Conservation (phyloP, 345 rosid species). For the Salix dunnii region DNA sequence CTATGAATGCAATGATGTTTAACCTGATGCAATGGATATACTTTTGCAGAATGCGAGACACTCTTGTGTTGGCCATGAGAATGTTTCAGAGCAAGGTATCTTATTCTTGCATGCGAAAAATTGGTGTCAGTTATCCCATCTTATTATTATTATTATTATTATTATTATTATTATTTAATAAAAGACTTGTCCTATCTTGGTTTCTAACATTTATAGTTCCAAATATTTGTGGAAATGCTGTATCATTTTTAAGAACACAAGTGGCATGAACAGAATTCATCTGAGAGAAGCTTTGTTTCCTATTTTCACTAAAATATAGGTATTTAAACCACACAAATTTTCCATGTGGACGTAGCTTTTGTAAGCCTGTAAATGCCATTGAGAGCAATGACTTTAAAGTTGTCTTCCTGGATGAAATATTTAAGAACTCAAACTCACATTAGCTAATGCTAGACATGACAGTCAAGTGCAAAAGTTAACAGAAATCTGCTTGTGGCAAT, state of each 20-base stretch:
- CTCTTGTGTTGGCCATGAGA: constrained; percentile 28
- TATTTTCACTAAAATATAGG: neutral
- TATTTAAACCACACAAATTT: neutral
- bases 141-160: neutral
- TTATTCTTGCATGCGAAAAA: neutral
- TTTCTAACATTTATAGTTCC: neutral
- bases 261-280: neutral
- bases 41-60: constrained; percentile 24
- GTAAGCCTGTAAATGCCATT: neutral
- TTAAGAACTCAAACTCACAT: neutral
- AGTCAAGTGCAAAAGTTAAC: neutral
- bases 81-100: constrained; percentile 30
- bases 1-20: neutral
- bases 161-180: neutral
- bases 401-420: neutral
- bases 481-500: neutral
- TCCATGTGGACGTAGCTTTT: neutral
- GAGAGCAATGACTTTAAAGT: neutral
- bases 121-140: neutral
- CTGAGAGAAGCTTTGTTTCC: neutral
- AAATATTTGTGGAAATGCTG: too few species aligned
- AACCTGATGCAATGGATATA: neutral
- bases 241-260: neutral
- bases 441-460: neutral
- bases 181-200: neutral